These are phyloP conservation scores for Vachellia pachyceras DNA, from an alignment of 306 rosid species.

Conservation along the genomic window DNA sequence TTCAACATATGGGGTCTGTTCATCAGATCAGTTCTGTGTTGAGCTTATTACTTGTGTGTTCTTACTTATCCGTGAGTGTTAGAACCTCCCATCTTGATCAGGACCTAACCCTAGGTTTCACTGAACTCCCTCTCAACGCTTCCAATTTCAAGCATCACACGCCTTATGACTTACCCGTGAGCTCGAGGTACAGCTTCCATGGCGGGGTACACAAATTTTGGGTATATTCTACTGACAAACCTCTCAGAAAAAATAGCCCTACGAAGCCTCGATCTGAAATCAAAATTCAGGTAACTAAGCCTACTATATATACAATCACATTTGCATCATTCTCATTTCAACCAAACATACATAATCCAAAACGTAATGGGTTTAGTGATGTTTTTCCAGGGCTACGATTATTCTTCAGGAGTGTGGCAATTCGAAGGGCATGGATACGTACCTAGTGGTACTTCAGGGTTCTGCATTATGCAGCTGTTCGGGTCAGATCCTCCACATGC, in stretches of 20 bases:
- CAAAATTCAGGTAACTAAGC: background rate
- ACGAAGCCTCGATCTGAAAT: slow-evolving; percentile 31
- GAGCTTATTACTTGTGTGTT: background rate
- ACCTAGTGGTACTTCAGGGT: slow-evolving; percentile 40
- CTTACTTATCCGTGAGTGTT: background rate
- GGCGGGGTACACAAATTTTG: slow-evolving; percentile 41
- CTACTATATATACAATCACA: background rate
- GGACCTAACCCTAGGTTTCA: slow-evolving; percentile 42
- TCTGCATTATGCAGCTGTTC: slow-evolving; percentile 52
- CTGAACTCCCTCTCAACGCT: slow-evolving; percentile 21
- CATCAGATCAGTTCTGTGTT: background rate
- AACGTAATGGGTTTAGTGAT: background rate
- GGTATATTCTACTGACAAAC: slow-evolving; percentile 45
- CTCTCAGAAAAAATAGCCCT: slow-evolving; percentile 27
- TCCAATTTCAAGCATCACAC: slow-evolving; percentile 23
- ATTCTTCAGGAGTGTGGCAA: slow-evolving; percentile 47
- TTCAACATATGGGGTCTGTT: background rate
- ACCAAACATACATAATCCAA: background rate
- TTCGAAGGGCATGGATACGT: slow-evolving; percentile 50
- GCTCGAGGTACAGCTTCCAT: slow-evolving; percentile 36
- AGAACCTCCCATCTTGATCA: background rate
- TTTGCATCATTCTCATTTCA: background rate
- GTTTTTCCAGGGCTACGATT: slow-evolving; percentile 39
- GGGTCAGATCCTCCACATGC: slow-evolving; percentile 41
- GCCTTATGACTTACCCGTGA: slow-evolving; percentile 38